Percentiles rank a stretch among this genome's conserved stretches.
Evolutionary conservation across 495 filamentous ascomycete species (phyloP).

Genomic region (Talaromyces nanjingensis): DNA sequence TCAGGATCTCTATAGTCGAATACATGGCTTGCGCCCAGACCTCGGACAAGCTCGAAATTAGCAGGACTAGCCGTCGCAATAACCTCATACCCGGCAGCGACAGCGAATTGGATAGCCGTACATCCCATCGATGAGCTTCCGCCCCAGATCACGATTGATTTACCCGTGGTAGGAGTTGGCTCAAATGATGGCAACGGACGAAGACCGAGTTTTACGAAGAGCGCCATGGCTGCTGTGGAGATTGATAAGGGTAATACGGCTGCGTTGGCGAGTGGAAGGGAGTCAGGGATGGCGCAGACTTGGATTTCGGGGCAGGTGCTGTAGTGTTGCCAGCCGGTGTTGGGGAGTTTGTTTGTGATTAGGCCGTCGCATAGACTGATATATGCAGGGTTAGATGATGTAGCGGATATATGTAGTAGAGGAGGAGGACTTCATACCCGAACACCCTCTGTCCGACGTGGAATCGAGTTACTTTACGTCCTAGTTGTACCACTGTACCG

Average conservation of each 20-base stretch:
- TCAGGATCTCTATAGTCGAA: conserved; percentile 47
- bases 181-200: conserved; percentile 18
- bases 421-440: conserved; percentile 16
- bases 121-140: conserved; percentile 51
- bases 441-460: conserved; percentile 20
- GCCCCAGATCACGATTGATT: conserved; percentile 52
- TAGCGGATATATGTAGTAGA: not conserved
- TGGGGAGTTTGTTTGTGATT: conserved; percentile 14
- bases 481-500: conserved; percentile 44
- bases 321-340: conserved; percentile 28
- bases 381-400: not conserved
- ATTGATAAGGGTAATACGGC: conserved; percentile 21
- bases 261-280: conserved; percentile 37
- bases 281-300: conserved; percentile 37
- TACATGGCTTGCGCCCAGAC: conserved; percentile 45
- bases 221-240: conserved; percentile 13
- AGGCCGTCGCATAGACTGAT: conserved; percentile 11
- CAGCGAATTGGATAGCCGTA: conserved; percentile 55
- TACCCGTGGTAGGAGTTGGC: conserved; percentile 20
- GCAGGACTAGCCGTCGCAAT: conserved; percentile 44
- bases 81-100: conserved; percentile 51
- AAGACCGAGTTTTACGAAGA: conserved; percentile 31
- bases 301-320: conserved; percentile 21
- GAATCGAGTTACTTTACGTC: conserved; percentile 34
- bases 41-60: conserved; percentile 47